A percentile compares a stretch with the other conserved stretches of the same genome.
Conservation (phyloP, 176 grass and related monocot genomes). For the Eremochloa ophiuroides region DNA sequence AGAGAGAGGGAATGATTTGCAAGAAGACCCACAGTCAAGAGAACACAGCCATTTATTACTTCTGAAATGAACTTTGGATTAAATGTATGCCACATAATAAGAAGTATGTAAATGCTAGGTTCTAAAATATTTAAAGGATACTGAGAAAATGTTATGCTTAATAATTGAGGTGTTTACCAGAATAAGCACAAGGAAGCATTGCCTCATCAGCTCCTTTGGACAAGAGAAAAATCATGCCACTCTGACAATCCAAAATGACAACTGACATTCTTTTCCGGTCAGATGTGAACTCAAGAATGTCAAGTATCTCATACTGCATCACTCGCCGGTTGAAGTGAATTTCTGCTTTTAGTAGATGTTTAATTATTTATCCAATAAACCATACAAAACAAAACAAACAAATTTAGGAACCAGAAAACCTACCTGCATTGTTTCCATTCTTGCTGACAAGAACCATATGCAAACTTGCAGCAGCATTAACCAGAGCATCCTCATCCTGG, state of each 20-base stretch:
- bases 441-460: constrained; percentile 85
- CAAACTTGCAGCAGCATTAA: constrained; percentile 78
- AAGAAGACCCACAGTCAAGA: not conserved
- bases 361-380: constrained; percentile 21
- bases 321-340: constrained; percentile 63
- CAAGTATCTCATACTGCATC: constrained; percentile 78
- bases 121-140: not conserved
- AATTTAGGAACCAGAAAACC: constrained; percentile 29
- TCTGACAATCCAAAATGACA: constrained; percentile 68
- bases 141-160: not conserved
- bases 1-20: not conserved
- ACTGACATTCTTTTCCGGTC: constrained; percentile 97
- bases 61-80: not conserved
- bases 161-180: constrained; percentile 45
- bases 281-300: constrained; percentile 96
- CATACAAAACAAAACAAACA: not conserved
- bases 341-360: constrained; percentile 50
- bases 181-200: constrained; percentile 72
- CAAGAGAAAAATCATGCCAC: constrained; percentile 81
- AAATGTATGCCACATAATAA: constrained; percentile 9
- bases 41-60: not conserved
- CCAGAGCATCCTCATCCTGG: constrained; percentile 99
- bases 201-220: constrained; percentile 94
- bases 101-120: not conserved
- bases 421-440: constrained; percentile 76